Base-by-base conservation (phyloP, 176 grass and related monocot genomes). In the sorghum (Sorghum bicolor) region DNA sequence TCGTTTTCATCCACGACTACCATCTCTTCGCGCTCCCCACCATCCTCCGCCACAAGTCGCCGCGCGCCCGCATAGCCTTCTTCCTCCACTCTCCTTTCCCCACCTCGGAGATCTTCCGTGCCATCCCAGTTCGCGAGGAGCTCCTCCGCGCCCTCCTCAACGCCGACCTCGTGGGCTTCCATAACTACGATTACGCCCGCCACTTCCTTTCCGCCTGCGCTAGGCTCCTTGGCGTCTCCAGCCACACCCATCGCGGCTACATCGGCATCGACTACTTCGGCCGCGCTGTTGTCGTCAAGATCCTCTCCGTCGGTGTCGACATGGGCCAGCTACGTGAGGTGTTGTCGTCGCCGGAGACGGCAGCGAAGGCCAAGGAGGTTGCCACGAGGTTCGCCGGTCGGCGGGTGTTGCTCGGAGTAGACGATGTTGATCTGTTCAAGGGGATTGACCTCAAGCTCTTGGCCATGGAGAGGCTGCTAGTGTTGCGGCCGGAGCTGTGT, bases 61-160 rank as follows among this genome's bases (percentile, higher is more conserved):
- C 64, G 14, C 70, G 58, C 13, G 44, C 74, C 48, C 57, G 73
- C 22, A 36, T 92, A 2, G 75, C 80, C 20, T 92, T 92, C 78
- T 92, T 84, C 84, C 87, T 92, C 74, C 87, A 89, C 83, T 86
- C 80, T 8, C 83, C 84, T 4, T 89, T 92, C 75, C 87, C 87
- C 64, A 72, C 74, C 6, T 64, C 74, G 2, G 86, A 92, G 65
- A 32, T 86, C 36, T 92, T 92, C 22, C 83, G 74, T 5, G 68
- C 87, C 79, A 83, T 86, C 60, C 87, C 83, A 0, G 40, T 89
- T 16, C 62, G 68, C 0, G 74, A 89, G 0, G 86, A 80, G 0
- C 74, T 92, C 25, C 75, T 92, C 43, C 78, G 83, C 11, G 74
- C 79, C 0, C 83, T 92, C 20, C 90, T 92, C 62, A 89, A 92